Conservation (phyloP, 768 basidiomycete genomes). For the Podaxis carcinomalis region DNA sequence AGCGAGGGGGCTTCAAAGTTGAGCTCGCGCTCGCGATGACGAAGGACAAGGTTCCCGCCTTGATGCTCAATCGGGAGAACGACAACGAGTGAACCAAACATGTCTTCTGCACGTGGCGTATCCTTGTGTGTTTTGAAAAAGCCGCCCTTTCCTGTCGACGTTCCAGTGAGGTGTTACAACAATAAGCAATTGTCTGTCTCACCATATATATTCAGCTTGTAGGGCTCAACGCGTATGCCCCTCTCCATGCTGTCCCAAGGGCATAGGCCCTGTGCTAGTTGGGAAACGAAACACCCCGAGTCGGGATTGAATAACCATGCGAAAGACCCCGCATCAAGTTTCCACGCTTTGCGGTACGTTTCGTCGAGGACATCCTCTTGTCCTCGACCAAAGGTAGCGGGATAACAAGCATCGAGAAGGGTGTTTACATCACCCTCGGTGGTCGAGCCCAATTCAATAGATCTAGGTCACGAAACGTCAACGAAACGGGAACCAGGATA, state of each 20-base stretch:
- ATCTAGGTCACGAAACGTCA: not conserved
- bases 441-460: not conserved
- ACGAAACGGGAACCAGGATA: not conserved
- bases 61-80: slow-evolving; percentile 43
- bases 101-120: slow-evolving; percentile 36
- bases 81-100: slow-evolving; percentile 51
- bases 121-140: slow-evolving; percentile 52
- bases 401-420: slow-evolving; percentile 18
- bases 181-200: not conserved
- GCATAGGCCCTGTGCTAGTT: slow-evolving; percentile 14
- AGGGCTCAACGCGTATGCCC: slow-evolving; percentile 23
- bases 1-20: slow-evolving; percentile 26
- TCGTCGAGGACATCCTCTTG: slow-evolving; percentile 24
- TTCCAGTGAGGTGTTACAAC: not conserved
- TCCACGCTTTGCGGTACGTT: slow-evolving; percentile 23
- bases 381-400: slow-evolving; percentile 22
- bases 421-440: slow-evolving; percentile 9
- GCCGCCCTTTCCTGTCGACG: slow-evolving; percentile 29
- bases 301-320: slow-evolving; percentile 16
- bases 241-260: slow-evolving; percentile 12
- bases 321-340: slow-evolving; percentile 19
- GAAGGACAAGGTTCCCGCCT: slow-evolving; percentile 39
- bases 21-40: slow-evolving; percentile 27
- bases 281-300: slow-evolving; percentile 9
- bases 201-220: slow-evolving; percentile 38